Evolutionary conservation across 139 green algal species (phyloP).

Genomic region (Chlorella ohadii): DNA sequence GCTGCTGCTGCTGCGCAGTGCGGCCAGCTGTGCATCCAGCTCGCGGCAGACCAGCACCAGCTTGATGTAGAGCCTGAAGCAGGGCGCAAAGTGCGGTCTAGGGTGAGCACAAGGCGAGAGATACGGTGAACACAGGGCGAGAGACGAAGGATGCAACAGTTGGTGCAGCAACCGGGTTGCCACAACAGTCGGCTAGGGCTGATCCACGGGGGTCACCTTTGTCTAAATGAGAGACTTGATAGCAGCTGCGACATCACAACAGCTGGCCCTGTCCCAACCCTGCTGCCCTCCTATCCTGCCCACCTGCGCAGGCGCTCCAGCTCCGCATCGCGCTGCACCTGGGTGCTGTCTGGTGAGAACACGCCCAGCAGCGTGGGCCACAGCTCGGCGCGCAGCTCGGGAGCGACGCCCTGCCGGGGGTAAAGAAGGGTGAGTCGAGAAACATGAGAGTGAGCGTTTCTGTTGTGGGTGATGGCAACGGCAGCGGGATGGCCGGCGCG

Average conservation of each 20-base stretch:
- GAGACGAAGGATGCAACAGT: too few relatives aligned
- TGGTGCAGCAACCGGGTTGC: too few relatives aligned
- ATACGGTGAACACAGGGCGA: too few relatives aligned
- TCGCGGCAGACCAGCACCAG: conserved; percentile 64
- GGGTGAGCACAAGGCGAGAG: too few relatives aligned
- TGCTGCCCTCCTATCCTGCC: neutral
- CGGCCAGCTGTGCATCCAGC: conserved; percentile 40
- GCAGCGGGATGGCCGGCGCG: too few relatives aligned
- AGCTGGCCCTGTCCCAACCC: too few relatives aligned
- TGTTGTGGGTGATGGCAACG: too few relatives aligned
- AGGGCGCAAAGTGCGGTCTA: neutral
- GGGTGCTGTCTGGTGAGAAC: conserved; percentile 30
- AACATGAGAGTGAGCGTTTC: too few relatives aligned
- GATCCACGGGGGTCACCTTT: too few relatives aligned
- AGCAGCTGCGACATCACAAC: too few relatives aligned
- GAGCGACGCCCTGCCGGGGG: conserved; percentile 55
- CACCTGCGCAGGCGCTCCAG: conserved; percentile 42
- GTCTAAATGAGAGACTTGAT: too few relatives aligned
- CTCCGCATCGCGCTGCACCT: neutral
- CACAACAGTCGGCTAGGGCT: too few relatives aligned
- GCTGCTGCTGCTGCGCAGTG: neutral
- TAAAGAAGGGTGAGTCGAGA: neutral
- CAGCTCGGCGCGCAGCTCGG: conserved; percentile 49
- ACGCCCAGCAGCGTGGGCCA: conserved; percentile 77
- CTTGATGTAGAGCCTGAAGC: conserved; percentile 40